Conservation (phyloP, 2,329 filamentous ascomycete species). For the Colletotrichum sp. region DNA sequence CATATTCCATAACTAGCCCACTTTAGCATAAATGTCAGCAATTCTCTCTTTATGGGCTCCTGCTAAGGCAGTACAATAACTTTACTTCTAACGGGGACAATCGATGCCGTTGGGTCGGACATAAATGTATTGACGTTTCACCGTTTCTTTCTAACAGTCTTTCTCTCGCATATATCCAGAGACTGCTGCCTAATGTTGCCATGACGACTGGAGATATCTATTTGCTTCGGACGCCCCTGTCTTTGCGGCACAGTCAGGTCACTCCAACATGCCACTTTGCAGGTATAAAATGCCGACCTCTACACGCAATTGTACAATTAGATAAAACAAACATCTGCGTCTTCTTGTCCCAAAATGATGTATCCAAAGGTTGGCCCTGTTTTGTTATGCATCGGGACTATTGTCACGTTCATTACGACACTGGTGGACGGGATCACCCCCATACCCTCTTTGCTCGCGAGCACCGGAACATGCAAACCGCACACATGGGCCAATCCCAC, state of each 20-base stretch:
- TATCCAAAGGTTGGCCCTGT: background rate
- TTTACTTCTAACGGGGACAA: background rate
- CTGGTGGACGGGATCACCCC: background rate
- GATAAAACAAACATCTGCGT: background rate
- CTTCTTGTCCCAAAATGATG: background rate
- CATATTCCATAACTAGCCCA: background rate
- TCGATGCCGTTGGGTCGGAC: background rate
- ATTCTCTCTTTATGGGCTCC: background rate
- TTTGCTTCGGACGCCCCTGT: background rate
- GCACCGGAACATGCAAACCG: background rate
- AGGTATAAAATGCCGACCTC: background rate
- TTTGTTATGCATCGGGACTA: background rate
- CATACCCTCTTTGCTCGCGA: background rate
- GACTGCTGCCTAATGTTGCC: background rate
- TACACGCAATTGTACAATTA: background rate
- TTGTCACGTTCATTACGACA: background rate
- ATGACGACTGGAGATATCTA: background rate
- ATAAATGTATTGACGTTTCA: background rate
- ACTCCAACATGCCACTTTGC: background rate
- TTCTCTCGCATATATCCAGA: background rate
- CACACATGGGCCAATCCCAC: background rate
- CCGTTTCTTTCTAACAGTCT: background rate
- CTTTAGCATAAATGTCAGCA: background rate
- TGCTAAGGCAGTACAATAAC: background rate
- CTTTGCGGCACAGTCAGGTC: background rate